Conservation (phyloP, 768 basidiomycete genomes). For the Rickenella mellea region DNA sequence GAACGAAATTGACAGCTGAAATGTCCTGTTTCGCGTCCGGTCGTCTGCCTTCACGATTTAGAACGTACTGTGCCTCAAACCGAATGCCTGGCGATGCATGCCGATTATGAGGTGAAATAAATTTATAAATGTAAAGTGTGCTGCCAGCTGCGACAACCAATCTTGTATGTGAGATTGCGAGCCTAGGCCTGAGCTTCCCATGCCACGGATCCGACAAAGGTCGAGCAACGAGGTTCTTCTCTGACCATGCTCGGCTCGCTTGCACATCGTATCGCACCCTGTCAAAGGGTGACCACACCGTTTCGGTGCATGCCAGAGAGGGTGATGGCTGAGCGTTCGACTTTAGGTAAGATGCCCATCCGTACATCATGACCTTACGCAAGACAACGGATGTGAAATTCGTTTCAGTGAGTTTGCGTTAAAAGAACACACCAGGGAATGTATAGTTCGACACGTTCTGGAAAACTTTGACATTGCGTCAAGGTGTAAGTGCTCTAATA, state of each 20-base stretch:
- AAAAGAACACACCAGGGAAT: not conserved
- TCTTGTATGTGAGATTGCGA: constrained; percentile 46
- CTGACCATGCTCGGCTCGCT: constrained; percentile 45
- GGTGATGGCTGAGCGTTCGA: constrained; percentile 30
- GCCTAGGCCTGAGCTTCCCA: constrained; percentile 42
- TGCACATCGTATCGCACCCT: constrained; percentile 35
- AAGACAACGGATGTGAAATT: not conserved
- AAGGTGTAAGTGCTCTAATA: not conserved
- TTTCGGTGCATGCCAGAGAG: constrained; percentile 3
- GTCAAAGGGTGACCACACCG: constrained; percentile 1
- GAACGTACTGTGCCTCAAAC: constrained; percentile 34
- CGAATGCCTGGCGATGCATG: constrained; percentile 31
- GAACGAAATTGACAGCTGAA: constrained; percentile 41
- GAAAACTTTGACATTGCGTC: not conserved
- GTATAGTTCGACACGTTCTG: not conserved
- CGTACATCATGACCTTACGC: constrained; percentile 47
- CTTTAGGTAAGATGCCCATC: constrained; percentile 47
- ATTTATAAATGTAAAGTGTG: constrained; percentile 46
- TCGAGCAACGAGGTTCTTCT: constrained; percentile 44
- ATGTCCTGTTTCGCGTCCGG: constrained; percentile 34
- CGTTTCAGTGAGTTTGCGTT: not conserved
- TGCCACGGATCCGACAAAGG: constrained; percentile 55
- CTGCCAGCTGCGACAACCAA: constrained; percentile 55
- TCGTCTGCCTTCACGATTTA: not conserved
- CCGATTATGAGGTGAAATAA: constrained; percentile 21